Base-by-base conservation (phyloP, 805 yeast species). In the Lipomyces anomalus region DNA sequence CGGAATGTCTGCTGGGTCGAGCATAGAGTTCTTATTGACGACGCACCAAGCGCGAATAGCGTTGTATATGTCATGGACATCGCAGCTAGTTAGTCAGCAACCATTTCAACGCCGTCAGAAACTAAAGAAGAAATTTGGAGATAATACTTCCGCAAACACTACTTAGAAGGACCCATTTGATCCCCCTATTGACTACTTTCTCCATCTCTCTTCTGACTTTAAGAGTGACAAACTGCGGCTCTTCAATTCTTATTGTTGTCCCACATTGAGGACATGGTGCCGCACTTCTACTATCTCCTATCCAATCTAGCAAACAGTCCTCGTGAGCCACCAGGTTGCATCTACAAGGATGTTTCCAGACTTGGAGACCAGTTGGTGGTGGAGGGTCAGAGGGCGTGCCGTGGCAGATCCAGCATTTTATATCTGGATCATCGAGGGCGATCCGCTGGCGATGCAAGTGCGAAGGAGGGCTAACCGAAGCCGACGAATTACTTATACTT, bases 271-370 rank as follows among this genome's bases (percentile, higher is more conserved):
- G 61, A 40, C 46, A 47, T 3, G 39, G 37, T 33, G 17, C 37
- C 29, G 6, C 24, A 22, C 21, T 43, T 24, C 40, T 45, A 17
- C 40, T 53, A 18, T 26, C 47, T 16, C 34, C 46, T 42, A 41
- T 47, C 75, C 75, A 72, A 7, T 66, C 64, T 7, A 69, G 55
- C 29, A 74, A 60, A 43, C 78, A 74, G 39, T 58, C 58, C 36
- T 72, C 65, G 53, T 74, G 78, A 3, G 75, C 77, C 7, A 63
- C 53, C 22, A 74, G 53, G 3, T 71, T 69, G 55, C 78, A 74
- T 16, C 58, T 46, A 46, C 78, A 73, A 1, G 75, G 75, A 17
- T 62, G 63, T 16, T 70, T 63, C 75, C 75, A 72, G 40, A 64
- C 68, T 21, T 63, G 61, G 2, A 66, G 60, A 36, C 61, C 65